Conservation (phyloP, 495 filamentous ascomycete species). For the Viridothelium virens region DNA sequence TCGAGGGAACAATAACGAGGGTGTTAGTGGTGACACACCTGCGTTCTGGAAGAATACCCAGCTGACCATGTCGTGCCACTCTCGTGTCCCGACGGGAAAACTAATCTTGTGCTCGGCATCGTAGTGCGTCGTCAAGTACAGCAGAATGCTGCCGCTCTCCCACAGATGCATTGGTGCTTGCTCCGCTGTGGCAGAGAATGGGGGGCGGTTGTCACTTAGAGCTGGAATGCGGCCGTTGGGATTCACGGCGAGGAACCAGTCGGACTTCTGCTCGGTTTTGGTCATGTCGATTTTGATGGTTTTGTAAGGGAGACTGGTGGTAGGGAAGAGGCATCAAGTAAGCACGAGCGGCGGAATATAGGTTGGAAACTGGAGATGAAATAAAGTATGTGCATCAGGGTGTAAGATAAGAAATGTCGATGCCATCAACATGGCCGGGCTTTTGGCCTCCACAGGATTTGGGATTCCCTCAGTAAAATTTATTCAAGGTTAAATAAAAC, state of each 20-base stretch:
- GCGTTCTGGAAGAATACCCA: slow-evolving; percentile 65
- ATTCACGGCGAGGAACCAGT: slow-evolving; percentile 86
- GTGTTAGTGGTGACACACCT: slow-evolving; percentile 26
- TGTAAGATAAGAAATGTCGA: too few species aligned
- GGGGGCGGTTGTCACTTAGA: slow-evolving; percentile 56
- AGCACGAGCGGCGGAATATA: neutral
- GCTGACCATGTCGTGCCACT: slow-evolving; percentile 69
- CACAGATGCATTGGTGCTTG: slow-evolving; percentile 66
- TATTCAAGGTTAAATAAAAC: too few species aligned
- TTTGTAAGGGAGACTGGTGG: slow-evolving; percentile 41
- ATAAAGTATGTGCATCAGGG: neutral
- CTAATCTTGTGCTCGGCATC: slow-evolving; percentile 78
- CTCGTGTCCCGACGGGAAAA: slow-evolving; percentile 64
- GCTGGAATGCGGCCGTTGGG: slow-evolving; percentile 96
- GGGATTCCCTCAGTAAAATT: too few species aligned
- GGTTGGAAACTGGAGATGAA: neutral
- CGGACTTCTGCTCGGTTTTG: slow-evolving; percentile 72
- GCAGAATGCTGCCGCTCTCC: slow-evolving; percentile 77
- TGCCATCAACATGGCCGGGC: too few species aligned
- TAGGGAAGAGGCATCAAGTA: neutral
- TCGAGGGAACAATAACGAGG: neutral
- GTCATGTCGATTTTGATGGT: slow-evolving; percentile 59
- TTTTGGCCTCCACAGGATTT: too few species aligned
- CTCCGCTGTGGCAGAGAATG: slow-evolving; percentile 19
- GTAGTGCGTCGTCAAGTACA: slow-evolving; percentile 75